Base-by-base conservation (phyloP, 2,329 filamentous ascomycete species). In the Zalaria obscura region DNA sequence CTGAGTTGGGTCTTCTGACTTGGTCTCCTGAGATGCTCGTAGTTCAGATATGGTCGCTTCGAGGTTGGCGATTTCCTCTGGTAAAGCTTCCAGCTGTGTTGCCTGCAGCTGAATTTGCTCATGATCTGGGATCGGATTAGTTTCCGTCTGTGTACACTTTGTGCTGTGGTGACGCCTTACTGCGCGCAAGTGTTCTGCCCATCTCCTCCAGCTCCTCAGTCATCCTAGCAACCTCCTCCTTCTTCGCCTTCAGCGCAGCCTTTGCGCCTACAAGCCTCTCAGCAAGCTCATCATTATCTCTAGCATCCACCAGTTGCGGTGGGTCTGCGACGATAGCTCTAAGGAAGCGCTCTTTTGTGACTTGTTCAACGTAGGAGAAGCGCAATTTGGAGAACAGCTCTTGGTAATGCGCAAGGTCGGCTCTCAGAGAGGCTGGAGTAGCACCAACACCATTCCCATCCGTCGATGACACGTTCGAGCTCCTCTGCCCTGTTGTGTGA, bases 271-370 rank as follows among this genome's bases (percentile, higher is more conserved):
- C 70, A 10, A 85, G 66, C 45, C 85, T 79, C 43, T 73, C 68
- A 56, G 91, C 85, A 25, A 93, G 64, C 43, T 80, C 78, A 38
- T 80, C 66, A 57, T 95, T 96, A 56, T 96, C 88, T 52, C 79
- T 74, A 35, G 80, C 76, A 34, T 80, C 80, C 44, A 93, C 83
- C 36, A 96, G 81, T 10, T 88, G 71, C 0, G 89, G 91, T 38
- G 88, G 86, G 48, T 94, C 84, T 48, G 85, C 86, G 10, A 93
- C 86, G 52, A 96, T 93, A 48, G 84, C 80, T 50, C 87, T 84
- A 41, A 98, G 80, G 61, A 95, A 96, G 56, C 94, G 93, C 61
- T 98, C 91, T 64, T 96, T 98, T 36, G 89, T 96, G 47, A 96
- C 87, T 68, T 96, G 91, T 64, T 98, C 91, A 52, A 95, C 83